A percentile compares a stretch with the other conserved stretches of the same genome.
Conservation (phyloP, 1,284 basidiomycete genomes). For the Laetiporus sulphureus region DNA sequence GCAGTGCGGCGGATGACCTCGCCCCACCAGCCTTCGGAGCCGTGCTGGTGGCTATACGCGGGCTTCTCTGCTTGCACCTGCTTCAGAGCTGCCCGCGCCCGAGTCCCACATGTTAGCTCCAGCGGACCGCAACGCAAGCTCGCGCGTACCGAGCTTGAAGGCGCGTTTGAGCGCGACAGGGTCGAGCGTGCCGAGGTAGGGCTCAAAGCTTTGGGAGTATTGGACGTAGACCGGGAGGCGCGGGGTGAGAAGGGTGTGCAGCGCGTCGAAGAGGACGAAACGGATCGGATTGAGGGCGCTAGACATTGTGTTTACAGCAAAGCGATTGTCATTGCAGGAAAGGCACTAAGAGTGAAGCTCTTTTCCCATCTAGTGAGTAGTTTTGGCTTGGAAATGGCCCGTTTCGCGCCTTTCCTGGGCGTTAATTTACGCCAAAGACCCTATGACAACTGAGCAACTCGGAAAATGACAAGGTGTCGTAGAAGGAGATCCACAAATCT, state of each 20-base stretch:
- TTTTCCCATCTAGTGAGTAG: no score
- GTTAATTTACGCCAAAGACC: no score
- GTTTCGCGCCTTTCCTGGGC: no score
- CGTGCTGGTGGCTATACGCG: constrained; percentile 40
- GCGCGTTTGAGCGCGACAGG: constrained; percentile 45
- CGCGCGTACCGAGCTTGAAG: constrained; percentile 57
- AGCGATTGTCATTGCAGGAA: no score
- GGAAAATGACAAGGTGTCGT: no score
- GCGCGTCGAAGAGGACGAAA: constrained; percentile 65
- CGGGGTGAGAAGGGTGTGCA: constrained; percentile 62
- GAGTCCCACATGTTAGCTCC: background rate
- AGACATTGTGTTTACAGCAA: background rate
- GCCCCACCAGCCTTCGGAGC: constrained; percentile 59
- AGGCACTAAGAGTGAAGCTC: no score
- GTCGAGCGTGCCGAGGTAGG: constrained; percentile 52
- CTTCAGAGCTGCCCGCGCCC: constrained; percentile 49
- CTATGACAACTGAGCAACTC: no score
- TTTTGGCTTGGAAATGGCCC: no score
- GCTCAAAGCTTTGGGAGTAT: constrained; percentile 59
- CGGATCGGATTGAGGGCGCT: constrained; percentile 36
- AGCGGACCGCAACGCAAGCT: background rate
- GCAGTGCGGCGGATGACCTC: constrained; percentile 69
- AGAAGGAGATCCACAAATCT: no score
- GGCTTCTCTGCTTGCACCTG: constrained; percentile 54
- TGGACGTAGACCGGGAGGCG: constrained; percentile 61